Evolutionary conservation across 768 basidiomycete species (phyloP).

Genomic region (Pleurotus salmoneostramineus): DNA sequence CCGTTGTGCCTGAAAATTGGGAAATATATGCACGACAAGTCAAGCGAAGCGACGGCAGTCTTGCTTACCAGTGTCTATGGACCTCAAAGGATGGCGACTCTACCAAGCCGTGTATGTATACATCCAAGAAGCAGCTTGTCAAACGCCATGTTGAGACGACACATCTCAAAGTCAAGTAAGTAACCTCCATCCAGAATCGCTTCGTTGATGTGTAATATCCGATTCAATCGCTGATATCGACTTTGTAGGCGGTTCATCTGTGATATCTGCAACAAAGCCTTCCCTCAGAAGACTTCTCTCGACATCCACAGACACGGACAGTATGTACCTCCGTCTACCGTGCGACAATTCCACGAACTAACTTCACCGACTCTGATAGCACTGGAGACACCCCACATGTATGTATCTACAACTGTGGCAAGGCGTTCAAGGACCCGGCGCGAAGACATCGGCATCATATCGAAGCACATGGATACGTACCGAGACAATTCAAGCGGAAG

Average conservation of each 20-base stretch:
- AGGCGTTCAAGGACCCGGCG: constrained; percentile 62
- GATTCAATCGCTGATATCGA: constrained; percentile 5
- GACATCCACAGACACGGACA: constrained; percentile 57
- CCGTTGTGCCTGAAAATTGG: constrained; percentile 14
- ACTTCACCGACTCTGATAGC: constrained; percentile 24
- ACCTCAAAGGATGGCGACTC: constrained; percentile 19
- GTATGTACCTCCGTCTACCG: constrained; percentile 16
- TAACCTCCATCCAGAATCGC: not conserved
- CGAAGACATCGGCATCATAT: constrained; percentile 59
- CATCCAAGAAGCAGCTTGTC: constrained; percentile 59
- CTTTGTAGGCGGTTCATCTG: constrained; percentile 46
- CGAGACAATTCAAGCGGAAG: constrained; percentile 39
- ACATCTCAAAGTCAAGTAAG: constrained; percentile 59
- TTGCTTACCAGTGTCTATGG: constrained; percentile 23
- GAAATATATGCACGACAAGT: constrained; percentile 15
- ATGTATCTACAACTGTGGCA: constrained; percentile 46
- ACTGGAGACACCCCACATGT: constrained; percentile 54
- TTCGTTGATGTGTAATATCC: not conserved
- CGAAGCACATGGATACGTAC: constrained; percentile 45
- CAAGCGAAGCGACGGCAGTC: constrained; percentile 14
- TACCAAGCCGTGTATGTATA: constrained; percentile 31
- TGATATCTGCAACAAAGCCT: constrained; percentile 46
- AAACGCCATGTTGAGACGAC: constrained; percentile 65
- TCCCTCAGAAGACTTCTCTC: constrained; percentile 56
- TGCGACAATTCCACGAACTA: not conserved